Evolutionary conservation across 441 rosid genomes (phyloP).

Genomic region (Syzygium syzygioides): DNA sequence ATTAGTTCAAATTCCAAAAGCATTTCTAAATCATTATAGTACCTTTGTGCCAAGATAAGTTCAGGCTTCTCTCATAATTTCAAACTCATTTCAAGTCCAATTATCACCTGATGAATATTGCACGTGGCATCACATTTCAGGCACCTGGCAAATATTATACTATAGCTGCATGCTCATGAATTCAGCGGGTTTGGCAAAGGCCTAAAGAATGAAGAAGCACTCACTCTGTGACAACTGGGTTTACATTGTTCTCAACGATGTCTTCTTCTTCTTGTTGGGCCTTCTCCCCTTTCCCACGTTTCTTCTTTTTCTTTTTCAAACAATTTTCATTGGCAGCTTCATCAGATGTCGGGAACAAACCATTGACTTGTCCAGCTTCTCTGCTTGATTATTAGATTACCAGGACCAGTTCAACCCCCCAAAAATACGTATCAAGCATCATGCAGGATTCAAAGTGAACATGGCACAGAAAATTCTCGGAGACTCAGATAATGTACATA

Average conservation of each 20-base stretch:
- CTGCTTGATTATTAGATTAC: not conserved
- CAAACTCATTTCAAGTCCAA: too few species aligned
- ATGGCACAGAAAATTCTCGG: not conserved
- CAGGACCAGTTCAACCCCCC: not conserved
- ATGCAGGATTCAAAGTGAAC: not conserved
- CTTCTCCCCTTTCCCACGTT: conserved; percentile 4
- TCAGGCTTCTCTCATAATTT: too few species aligned
- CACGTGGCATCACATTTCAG: not conserved
- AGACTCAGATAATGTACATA: conserved; percentile 20
- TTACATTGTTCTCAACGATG: not conserved
- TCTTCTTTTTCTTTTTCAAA: conserved; percentile 16
- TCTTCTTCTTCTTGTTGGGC: conserved; percentile 4
- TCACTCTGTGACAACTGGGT: not conserved
- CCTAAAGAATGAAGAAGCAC: not conserved
- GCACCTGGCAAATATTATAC: not conserved
- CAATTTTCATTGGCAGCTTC: not conserved
- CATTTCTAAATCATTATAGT: too few species aligned
- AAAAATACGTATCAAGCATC: not conserved
- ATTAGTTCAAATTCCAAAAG: too few species aligned
- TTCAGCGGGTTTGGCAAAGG: not conserved
- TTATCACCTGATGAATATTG: not conserved
- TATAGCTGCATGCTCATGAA: not conserved
- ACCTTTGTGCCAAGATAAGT: too few species aligned
- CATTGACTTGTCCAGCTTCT: not conserved
- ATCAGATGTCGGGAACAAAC: not conserved